These are phyloP conservation scores for Pseudonectria buxi DNA, from an alignment of 2,329 filamentous ascomycete species.

Conservation along the genomic window DNA sequence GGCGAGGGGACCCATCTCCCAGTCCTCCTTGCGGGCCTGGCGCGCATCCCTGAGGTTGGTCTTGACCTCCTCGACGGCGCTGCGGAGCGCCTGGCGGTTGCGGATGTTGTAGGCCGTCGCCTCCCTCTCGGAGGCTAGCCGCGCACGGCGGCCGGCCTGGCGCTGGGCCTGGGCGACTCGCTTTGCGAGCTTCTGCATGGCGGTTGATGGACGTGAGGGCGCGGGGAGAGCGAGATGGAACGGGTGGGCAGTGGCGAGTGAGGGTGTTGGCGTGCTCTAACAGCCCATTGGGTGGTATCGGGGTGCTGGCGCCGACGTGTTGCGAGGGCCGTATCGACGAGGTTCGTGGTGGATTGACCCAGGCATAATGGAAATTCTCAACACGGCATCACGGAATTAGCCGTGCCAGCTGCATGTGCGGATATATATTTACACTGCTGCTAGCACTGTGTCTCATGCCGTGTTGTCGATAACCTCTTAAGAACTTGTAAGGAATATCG, in stretches of 20 bases:
- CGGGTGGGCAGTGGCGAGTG: slow-evolving; percentile 1
- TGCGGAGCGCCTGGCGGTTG: slow-evolving; percentile 25
- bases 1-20: slow-evolving; percentile 68
- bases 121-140: slow-evolving; percentile 31
- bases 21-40: slow-evolving; percentile 63
- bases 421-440: slow-evolving; percentile 8
- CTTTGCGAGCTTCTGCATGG: slow-evolving; percentile 66
- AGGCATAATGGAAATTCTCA: slow-evolving; percentile 22
- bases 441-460: no score
- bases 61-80: slow-evolving; percentile 27
- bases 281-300: slow-evolving; percentile 19
- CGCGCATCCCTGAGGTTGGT: slow-evolving; percentile 34
- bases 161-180: slow-evolving; percentile 61
- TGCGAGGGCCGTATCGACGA: slow-evolving; percentile 14
- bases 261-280: slow-evolving; percentile 14
- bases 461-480: no score
- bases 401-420: slow-evolving; percentile 9
- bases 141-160: slow-evolving; percentile 47
- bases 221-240: not conserved
- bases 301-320: slow-evolving; percentile 18
- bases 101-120: slow-evolving; percentile 22
- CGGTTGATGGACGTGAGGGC: slow-evolving; percentile 12
- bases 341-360: slow-evolving; percentile 19
- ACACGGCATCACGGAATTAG: slow-evolving; percentile 13
- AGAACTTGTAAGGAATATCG: no score